Evolutionary conservation across 2,329 filamentous ascomycete species (phyloP), one percentile per base, ranked within the genome.

Genomic region (Stylonectria norvegica): DNA sequence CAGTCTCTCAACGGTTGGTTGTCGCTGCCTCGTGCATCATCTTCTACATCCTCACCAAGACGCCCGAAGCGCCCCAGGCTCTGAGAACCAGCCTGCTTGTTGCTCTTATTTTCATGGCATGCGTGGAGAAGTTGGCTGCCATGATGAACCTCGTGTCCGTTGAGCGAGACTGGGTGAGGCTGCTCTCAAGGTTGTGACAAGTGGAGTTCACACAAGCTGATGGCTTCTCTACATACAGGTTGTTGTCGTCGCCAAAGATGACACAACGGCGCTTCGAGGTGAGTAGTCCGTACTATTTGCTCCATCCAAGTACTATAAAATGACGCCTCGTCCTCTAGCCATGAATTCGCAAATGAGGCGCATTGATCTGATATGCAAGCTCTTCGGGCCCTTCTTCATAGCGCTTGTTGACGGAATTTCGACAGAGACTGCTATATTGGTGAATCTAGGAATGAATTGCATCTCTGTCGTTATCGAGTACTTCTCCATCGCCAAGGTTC

Each of bases 141-240:
- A 71, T 82, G 5, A 71, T 79, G 58, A 89, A 88, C 56, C 69
- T 78, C 1, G 76, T 89, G 1, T 70, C 85, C 0, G 73, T 89
- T 0, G 85, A 89, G 59, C 69, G 80, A 53, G 85, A 89, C 52
- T 88, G 85, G 84, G 72, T 79, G 48, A 14, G 55, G 22, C 8
- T n/a, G 18, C 6, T 9, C 3, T 16, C 11, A 19, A 22, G 4
- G 16, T 3, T 4, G 12, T 28, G 9, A 17, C 14, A 27, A 14
- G 2, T 28, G 6, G 2, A 15, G 16, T 16, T 19, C 4, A 14
- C 5, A 5, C n/a, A 14, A 16, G 20, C 48, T 52, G 34, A 52
- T 29, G 9, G 4, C 15, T 14, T 1, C 8, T n/a, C n/a, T n/a
- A n/a, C n/a, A n/a, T n/a, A 4, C 14, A 53, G 57, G 59, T 62